A percentile compares a stretch with the other conserved stretches of the same genome.
Conservation (phyloP, 257 asterid genomes). For the Ocimum tenuiflorum region DNA sequence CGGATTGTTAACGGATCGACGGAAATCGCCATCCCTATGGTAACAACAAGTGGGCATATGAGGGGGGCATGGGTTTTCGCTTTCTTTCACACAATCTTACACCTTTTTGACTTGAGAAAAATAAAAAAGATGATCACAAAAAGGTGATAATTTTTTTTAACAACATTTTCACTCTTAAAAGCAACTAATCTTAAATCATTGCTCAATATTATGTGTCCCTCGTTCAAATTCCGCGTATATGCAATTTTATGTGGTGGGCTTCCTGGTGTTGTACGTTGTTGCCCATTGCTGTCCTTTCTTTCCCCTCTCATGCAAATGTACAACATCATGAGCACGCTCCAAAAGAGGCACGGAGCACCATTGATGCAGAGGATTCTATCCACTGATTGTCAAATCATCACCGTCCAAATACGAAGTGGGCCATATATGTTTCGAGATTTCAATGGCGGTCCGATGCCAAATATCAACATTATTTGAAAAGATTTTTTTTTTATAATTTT, state of each 20-base stretch:
- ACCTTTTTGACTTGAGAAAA: constrained; percentile 36
- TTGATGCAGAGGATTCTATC: constrained; percentile 11
- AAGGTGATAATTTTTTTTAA: constrained; percentile 20
- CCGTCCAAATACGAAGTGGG: constrained; percentile 24
- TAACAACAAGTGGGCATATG: too few species aligned
- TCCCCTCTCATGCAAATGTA: background rate
- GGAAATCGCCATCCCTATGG: too few species aligned
- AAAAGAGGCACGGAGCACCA: background rate
- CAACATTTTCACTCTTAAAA: constrained; percentile 13
- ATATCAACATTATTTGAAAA: background rate
- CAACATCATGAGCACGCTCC: background rate
- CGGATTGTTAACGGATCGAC: too few species aligned
- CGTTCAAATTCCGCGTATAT: background rate
- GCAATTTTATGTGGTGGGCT: constrained; percentile 7
- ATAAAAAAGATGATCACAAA: constrained; percentile 15
- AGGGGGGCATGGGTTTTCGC: background rate
- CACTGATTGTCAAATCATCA: constrained; percentile 20
- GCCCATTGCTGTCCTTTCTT: background rate
- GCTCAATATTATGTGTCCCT: constrained; percentile 17
- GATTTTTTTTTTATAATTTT: too few species aligned
- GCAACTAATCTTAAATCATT: constrained; percentile 18
- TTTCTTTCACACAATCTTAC: constrained; percentile 22
- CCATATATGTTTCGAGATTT: background rate
- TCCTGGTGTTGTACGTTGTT: constrained; percentile 10
- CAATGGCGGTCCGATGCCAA: background rate